Conservation (phyloP, 2,329 filamentous ascomycete genomes). For the Aspergillus costaricaensis region DNA sequence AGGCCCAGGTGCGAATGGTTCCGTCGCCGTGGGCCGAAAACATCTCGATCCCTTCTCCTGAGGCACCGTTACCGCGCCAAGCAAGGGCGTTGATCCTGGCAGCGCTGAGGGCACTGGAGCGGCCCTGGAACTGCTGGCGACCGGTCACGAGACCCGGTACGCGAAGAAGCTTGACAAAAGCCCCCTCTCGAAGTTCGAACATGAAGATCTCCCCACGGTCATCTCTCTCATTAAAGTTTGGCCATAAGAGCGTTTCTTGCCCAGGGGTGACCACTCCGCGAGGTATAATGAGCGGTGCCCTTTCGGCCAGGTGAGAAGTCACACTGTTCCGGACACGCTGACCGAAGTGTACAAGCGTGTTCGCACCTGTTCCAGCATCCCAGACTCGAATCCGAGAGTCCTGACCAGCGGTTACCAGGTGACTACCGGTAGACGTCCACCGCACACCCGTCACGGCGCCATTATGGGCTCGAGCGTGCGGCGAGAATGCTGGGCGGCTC, state of each 20-base stretch:
- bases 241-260: slow-evolving; percentile 73
- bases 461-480: slow-evolving; percentile 65
- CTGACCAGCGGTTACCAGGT: slow-evolving; percentile 78
- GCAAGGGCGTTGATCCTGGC: slow-evolving; percentile 73
- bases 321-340: slow-evolving; percentile 72
- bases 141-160: slow-evolving; percentile 58
- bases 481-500: slow-evolving; percentile 46
- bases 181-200: slow-evolving; percentile 77
- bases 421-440: slow-evolving; percentile 78
- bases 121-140: slow-evolving; percentile 38
- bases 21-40: slow-evolving; percentile 86
- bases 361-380: slow-evolving; percentile 77
- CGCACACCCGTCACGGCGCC: slow-evolving; percentile 81
- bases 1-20: slow-evolving; percentile 77
- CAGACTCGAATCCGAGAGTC: slow-evolving; percentile 85
- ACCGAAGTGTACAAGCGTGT: slow-evolving; percentile 86
- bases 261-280: slow-evolving; percentile 56
- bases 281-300: slow-evolving; percentile 66
- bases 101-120: slow-evolving; percentile 50
- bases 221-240: slow-evolving; percentile 71
- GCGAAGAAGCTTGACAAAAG: slow-evolving; percentile 68
- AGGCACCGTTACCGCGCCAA: slow-evolving; percentile 68
- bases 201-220: slow-evolving; percentile 70
- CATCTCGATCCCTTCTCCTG: slow-evolving; percentile 63
- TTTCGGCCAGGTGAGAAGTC: slow-evolving; percentile 59